Evolutionary conservation across 805 yeast genomes (phyloP), one percentile per base, ranked within the genome.

Genomic region (Metschnikowia chrysomelidarum): DNA sequence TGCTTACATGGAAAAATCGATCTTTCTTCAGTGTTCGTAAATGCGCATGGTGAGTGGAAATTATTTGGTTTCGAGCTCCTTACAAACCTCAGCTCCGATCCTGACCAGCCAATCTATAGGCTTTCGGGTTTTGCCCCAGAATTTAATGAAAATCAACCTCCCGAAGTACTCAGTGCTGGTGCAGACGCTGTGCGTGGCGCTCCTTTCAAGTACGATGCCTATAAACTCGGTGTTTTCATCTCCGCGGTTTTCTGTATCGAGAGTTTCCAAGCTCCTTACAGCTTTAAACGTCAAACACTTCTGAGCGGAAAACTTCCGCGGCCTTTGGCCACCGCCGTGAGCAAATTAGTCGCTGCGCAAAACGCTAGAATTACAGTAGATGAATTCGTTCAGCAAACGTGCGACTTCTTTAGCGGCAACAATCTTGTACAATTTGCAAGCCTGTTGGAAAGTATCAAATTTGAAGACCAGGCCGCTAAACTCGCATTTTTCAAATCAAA

Each of bases 1-100:
- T 75, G 82, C 17, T 63, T 82, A 5, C 82, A 85, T 51, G 91
- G 88, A 5, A 77, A 78, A 40, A 45, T 87, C 9, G 69, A 74
- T 39, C 30, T 54, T 8, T 31, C 40, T 4, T 74, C 84, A 1
- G 71, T 89, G 1, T 88, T 64, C 54, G 78, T 86, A 11, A 82
- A 75, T 36, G 32, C 36, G 9, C 73, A 69, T 19, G 95, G 96
- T 10, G 94, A 84, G 51, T 87, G 95, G 91, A 81, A 78, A 40
- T 54, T 89, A 18, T 83, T 84, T 40, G 95, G 96, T 1, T 78
- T 88, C 50, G 97, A 89, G 57, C 57, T 81, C 1, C 59, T 78
- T 22, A 70, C 82, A 2, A 73, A 67, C 36, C 54, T 73, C 27
- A 62, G 47, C 7, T 63, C 73, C 4, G 79, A 68, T 43, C 70